Evolutionary conservation across 805 yeast genomes (phyloP).

Genomic region (Zygoascus ofunaensis): DNA sequence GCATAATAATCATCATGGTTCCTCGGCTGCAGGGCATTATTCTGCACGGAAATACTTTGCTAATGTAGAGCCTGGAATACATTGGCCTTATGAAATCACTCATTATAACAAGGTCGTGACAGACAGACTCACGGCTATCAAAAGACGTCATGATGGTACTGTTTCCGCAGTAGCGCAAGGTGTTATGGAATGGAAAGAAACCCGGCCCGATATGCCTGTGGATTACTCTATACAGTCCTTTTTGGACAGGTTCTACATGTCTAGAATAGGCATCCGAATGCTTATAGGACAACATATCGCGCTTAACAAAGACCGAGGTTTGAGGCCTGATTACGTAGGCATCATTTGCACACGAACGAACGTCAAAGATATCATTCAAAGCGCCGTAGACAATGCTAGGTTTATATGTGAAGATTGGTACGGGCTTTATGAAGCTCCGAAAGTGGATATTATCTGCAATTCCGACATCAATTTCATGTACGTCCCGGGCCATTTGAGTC

Average conservation of each 20-base stretch:
- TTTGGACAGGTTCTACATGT: slow-evolving; percentile 80
- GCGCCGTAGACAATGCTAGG: slow-evolving; percentile 83
- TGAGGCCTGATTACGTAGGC: slow-evolving; percentile 66
- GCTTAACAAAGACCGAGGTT: slow-evolving; percentile 55
- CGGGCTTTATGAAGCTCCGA: slow-evolving; percentile 78
- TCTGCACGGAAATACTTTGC: slow-evolving; percentile 39
- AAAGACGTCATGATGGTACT: slow-evolving; percentile 82
- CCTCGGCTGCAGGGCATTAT: background rate
- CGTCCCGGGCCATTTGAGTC: slow-evolving; percentile 87
- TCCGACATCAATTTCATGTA: slow-evolving; percentile 75
- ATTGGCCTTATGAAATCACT: slow-evolving; percentile 67
- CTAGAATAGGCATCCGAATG: slow-evolving; percentile 87
- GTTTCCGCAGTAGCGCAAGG: slow-evolving; percentile 90
- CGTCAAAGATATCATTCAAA: slow-evolving; percentile 72
- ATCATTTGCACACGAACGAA: slow-evolving; percentile 80
- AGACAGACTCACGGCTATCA: slow-evolving; percentile 58
- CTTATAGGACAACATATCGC: slow-evolving; percentile 92
- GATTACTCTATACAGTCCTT: slow-evolving; percentile 72
- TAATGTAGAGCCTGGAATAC: slow-evolving; percentile 40
- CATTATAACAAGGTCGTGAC: slow-evolving; percentile 62
- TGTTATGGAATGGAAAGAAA: slow-evolving; percentile 77
- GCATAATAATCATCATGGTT: slow-evolving; percentile 4
- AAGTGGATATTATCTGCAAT: slow-evolving; percentile 69
- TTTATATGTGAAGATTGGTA: slow-evolving; percentile 88
- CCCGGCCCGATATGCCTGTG: slow-evolving; percentile 38